Percentiles rank a stretch among this genome's conserved stretches.
Conservation (phyloP, 331 rosid species). For the Malus hybrid region DNA sequence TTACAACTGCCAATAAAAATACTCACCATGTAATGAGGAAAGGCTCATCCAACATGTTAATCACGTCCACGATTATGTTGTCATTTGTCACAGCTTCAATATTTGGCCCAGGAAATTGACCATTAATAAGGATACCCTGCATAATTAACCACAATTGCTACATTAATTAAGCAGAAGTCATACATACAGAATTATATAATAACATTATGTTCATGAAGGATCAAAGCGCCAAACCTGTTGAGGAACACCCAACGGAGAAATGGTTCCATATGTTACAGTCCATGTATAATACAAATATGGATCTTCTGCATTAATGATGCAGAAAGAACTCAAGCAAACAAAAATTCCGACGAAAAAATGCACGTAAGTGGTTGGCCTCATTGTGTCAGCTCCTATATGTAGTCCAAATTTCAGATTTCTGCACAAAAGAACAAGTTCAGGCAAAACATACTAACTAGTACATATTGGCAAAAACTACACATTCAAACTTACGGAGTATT, state of each 20-base stretch:
- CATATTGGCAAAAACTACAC: neutral
- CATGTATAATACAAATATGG: slow-evolving; percentile 49
- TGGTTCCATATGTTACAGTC: slow-evolving; percentile 54
- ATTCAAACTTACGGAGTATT: neutral
- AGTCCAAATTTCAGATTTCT: neutral
- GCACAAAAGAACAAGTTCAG: neutral
- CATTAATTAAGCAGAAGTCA: neutral
- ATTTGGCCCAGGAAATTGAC: slow-evolving; percentile 85
- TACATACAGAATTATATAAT: neutral
- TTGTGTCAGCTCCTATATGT: slow-evolving; percentile 6
- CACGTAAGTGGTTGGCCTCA: slow-evolving; percentile 35
- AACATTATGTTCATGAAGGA: neutral
- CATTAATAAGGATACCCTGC: slow-evolving; percentile 82
- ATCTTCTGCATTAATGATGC: slow-evolving; percentile 62
- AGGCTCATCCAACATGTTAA: slow-evolving; percentile 69
- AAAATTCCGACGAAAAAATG: slow-evolving; percentile 31
- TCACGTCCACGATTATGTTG: slow-evolving; percentile 57
- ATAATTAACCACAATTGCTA: neutral
- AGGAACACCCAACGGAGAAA: slow-evolving; percentile 60
- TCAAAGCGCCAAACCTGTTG: slow-evolving; percentile 39
- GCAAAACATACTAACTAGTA: neutral
- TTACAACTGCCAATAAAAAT: neutral
- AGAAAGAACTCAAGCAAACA: slow-evolving; percentile 34
- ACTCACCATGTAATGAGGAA: slow-evolving; percentile 82
- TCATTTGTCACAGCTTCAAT: slow-evolving; percentile 71